phyloP scores from a whole-genome alignment of 352 stramenopile genomes.

The Globisporangium lucens region DNA sequence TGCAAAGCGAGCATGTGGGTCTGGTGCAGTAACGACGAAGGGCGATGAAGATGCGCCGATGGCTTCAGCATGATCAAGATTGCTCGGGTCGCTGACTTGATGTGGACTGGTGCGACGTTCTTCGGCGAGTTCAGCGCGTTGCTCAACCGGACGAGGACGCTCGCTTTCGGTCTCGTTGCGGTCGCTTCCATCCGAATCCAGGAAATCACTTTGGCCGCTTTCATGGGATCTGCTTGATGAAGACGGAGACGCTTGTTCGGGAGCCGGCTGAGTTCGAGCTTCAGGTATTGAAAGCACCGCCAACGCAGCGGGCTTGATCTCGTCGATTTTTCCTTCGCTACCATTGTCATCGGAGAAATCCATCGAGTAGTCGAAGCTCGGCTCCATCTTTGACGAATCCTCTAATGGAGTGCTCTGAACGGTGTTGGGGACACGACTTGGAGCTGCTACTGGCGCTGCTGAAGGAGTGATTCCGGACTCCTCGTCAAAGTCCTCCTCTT shows the following conservation, averaged over 20 bases:
- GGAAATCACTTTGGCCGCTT: conserved; percentile 24
- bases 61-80: neutral
- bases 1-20: neutral
- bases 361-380: conserved; percentile 68
- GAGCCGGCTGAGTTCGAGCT: neutral
- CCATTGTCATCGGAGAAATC: conserved; percentile 59
- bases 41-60: neutral
- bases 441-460: neutral
- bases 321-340: neutral
- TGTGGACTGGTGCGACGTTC: neutral
- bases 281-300: conserved; percentile 1
- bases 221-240: conserved; percentile 10
- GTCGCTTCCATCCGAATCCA: conserved; percentile 23
- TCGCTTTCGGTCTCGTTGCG: neutral
- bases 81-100: neutral
- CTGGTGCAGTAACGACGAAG: neutral
- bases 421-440: neutral
- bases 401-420: neutral
- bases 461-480: conserved; percentile 20
- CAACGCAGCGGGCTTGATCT: neutral
- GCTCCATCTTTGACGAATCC: conserved; percentile 19
- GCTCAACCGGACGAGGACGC: neutral
- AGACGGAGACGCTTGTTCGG: neutral
- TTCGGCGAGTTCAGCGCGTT: neutral
- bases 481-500: conserved; percentile 58